Conservation (phyloP, 371 early-diverging fungal genomes). For the Rhizopus stolonifer region DNA sequence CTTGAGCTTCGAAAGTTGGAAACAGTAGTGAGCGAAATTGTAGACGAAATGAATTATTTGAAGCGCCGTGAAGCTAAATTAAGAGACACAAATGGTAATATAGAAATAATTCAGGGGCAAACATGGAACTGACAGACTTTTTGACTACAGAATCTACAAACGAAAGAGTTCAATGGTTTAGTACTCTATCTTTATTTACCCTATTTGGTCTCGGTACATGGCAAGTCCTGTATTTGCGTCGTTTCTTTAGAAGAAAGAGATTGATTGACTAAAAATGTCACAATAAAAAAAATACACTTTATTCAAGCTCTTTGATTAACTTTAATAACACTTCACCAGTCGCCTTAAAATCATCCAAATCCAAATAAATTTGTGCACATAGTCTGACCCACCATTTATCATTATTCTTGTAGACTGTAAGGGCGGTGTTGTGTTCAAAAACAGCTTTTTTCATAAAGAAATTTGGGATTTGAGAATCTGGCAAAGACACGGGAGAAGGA, state of each 20-base stretch:
- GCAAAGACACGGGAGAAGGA: conserved; percentile 42
- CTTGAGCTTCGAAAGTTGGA: conserved; percentile 81
- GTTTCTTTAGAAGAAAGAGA: conserved; percentile 88
- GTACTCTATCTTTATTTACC: conserved; percentile 65
- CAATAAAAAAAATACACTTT: conserved; percentile 1
- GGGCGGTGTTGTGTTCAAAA: conserved; percentile 40
- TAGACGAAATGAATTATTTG: conserved; percentile 78
- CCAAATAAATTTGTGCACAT: conserved; percentile 61
- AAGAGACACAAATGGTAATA: conserved; percentile 86
- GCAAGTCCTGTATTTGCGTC: conserved; percentile 81
- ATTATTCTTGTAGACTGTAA: conserved; percentile 45
- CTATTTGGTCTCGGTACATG: conserved; percentile 73
- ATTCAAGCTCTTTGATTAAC: conserved; percentile 25
- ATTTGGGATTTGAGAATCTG: conserved; percentile 14
- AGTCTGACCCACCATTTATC: conserved; percentile 55
- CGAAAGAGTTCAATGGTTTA: conserved; percentile 79
- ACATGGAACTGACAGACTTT: too few species aligned
- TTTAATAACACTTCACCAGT: conserved; percentile 44
- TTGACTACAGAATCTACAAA: conserved; percentile 75
- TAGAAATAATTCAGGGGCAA: too few species aligned
- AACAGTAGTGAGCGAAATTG: conserved; percentile 70
- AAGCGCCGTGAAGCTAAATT: conserved; percentile 76
- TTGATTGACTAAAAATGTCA: conserved; percentile 74
- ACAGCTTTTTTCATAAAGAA: conserved; percentile 35
- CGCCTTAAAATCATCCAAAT: conserved; percentile 49